Evolutionary conservation across 306 rosid species (phyloP).

Genomic region (Crotalaria pallida): DNA sequence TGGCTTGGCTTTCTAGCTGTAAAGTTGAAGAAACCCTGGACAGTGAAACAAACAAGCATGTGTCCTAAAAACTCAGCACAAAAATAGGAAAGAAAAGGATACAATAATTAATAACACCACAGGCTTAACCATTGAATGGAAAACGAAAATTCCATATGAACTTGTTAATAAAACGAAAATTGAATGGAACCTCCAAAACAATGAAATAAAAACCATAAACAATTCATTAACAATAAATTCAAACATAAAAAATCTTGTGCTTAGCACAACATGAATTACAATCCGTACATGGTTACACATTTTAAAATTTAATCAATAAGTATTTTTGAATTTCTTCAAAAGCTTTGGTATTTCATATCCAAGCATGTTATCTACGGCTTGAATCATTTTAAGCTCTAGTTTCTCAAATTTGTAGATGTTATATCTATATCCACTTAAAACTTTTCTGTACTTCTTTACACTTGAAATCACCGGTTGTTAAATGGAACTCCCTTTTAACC

Average conservation of each 20-base stretch:
- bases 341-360: conserved; percentile 90
- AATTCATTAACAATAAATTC: neutral
- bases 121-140: neutral
- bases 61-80: conserved; percentile 11
- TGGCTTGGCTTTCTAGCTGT: conserved; percentile 91
- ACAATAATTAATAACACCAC: neutral
- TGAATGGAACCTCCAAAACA: too few relatives aligned
- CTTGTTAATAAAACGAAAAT: too few relatives aligned
- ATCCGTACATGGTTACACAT: neutral
- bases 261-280: neutral
- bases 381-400: conserved; percentile 85
- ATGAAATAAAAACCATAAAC: conserved; percentile 1
- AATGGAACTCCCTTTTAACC: conserved; percentile 83
- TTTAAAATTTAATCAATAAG: conserved; percentile 46
- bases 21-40: conserved; percentile 94
- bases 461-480: conserved; percentile 84
- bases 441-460: conserved; percentile 63
- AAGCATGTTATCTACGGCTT: conserved; percentile 85
- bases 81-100: neutral
- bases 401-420: conserved; percentile 80
- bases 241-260: neutral
- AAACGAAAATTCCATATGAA: too few relatives aligned
- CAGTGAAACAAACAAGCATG: conserved; percentile 17
- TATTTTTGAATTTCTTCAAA: conserved; percentile 76
- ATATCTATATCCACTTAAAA: conserved; percentile 48